Evolutionary conservation across 2,329 filamentous ascomycete species (phyloP).

Genomic region (Aspergillus texensis): DNA sequence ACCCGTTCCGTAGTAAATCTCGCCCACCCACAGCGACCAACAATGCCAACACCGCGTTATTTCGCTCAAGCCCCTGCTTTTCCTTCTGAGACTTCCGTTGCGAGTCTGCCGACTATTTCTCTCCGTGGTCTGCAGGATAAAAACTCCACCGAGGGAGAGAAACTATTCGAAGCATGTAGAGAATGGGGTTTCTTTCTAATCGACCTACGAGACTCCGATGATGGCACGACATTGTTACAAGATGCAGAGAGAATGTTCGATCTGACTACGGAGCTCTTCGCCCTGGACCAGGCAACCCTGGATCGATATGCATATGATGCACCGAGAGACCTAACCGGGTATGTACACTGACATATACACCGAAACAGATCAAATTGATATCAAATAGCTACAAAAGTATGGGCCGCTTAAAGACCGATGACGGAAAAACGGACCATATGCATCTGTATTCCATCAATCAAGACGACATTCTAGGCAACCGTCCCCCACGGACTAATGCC

Average conservation of each 20-base stretch:
- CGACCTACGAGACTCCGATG: too few species aligned
- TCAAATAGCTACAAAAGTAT: neutral
- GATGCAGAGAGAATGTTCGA: too few species aligned
- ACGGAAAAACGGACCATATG: neutral
- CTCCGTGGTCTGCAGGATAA: rapidly evolving
- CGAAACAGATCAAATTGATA: neutral
- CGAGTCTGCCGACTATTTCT: neutral
- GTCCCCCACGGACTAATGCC: neutral
- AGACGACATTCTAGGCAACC: neutral
- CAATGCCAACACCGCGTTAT: neutral
- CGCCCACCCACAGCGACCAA: neutral
- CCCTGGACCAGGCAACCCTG: too few species aligned
- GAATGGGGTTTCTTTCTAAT: too few species aligned
- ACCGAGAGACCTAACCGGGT: neutral
- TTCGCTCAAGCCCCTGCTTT: neutral
- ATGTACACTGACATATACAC: neutral
- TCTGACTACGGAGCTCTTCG: too few species aligned
- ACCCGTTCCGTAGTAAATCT: neutral
- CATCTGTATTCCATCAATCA: neutral
- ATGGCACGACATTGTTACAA: too few species aligned
- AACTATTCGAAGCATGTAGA: too few species aligned
- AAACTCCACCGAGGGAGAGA: neutral
- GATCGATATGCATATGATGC: too few species aligned
- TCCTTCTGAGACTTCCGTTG: neutral
- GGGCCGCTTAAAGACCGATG: neutral